phyloP scores from a whole-genome alignment of 352 stramenopile genomes.

The Globisporangium cederbergense region DNA sequence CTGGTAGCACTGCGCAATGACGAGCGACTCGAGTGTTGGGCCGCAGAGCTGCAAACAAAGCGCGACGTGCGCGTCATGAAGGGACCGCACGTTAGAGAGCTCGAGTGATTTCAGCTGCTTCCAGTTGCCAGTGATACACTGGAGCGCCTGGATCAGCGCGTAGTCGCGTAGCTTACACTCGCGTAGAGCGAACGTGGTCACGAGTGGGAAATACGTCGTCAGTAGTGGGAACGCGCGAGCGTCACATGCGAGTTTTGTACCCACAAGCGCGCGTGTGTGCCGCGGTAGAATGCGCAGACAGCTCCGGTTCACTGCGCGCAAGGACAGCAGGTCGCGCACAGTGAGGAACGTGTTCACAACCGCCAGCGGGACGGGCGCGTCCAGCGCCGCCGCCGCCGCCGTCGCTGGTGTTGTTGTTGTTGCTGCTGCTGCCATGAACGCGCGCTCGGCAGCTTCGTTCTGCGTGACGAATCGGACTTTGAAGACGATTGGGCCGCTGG shows the following conservation, averaged over 20 bases:
- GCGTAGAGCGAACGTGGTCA: slow-evolving; percentile 5
- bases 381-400: neutral
- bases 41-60: slow-evolving; percentile 30
- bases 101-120: slow-evolving; percentile 35
- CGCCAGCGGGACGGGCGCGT: slow-evolving; percentile 10
- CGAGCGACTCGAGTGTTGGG: slow-evolving; percentile 38
- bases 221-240: slow-evolving; percentile 6
- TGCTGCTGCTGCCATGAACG: neutral
- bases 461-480: neutral
- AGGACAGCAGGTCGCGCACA: slow-evolving; percentile 1
- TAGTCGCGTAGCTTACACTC: slow-evolving; percentile 2
- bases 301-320: slow-evolving; percentile 10
- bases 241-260: neutral
- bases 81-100: slow-evolving; percentile 41
- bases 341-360: slow-evolving; percentile 8
- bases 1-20: slow-evolving; percentile 54
- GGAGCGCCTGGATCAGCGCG: neutral
- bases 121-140: neutral
- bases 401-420: neutral
- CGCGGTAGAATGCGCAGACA: slow-evolving; percentile 5
- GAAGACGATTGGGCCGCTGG: too few relatives aligned
- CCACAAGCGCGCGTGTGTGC: slow-evolving; percentile 14
- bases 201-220: slow-evolving; percentile 14
- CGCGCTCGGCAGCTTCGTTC: neutral
- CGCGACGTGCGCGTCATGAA: slow-evolving; percentile 43